phyloP scores from a whole-genome alignment of 192 early-diverging fungal genomes.

The Thoreauomyces humboldtii region DNA sequence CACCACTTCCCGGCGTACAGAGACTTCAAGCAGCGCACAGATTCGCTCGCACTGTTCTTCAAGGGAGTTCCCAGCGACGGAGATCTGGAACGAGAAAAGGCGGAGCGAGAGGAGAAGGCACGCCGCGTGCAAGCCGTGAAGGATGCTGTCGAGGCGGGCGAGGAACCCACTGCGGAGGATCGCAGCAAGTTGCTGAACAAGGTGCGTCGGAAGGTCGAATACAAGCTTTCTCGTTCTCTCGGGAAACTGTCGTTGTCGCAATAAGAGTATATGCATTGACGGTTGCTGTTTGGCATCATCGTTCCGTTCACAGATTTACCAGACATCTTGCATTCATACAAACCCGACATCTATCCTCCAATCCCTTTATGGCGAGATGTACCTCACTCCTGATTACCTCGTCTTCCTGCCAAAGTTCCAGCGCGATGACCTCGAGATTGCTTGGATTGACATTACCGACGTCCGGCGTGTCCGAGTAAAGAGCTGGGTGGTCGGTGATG shows the following conservation, averaged over 20 bases:
- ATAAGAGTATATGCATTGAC: no score
- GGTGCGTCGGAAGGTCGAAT: no score
- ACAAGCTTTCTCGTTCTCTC: no score
- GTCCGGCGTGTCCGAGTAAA: slow-evolving; percentile 7
- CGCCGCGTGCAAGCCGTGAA: background rate
- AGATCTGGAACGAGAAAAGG: slow-evolving; percentile 2
- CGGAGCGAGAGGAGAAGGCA: background rate
- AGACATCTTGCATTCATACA: slow-evolving; percentile 10
- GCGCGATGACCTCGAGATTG: background rate
- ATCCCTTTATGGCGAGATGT: slow-evolving; percentile 6
- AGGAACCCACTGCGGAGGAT: background rate
- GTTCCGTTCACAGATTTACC: background rate
- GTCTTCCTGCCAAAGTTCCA: slow-evolving; percentile 7
- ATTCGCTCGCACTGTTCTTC: slow-evolving; percentile 11
- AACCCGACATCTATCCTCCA: slow-evolving; percentile 6
- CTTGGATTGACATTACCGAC: background rate
- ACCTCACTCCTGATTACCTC: slow-evolving; percentile 5
- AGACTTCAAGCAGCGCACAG: background rate
- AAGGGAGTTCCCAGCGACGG: slow-evolving; percentile 18
- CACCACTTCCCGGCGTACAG: slow-evolving; percentile 18
- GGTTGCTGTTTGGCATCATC: no score
- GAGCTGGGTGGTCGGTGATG: slow-evolving; percentile 13
- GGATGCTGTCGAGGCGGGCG: background rate
- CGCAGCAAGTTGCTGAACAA: background rate
- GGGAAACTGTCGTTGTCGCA: no score